A percentile compares a stretch with the other conserved stretches of the same genome.
phyloP scores from a whole-genome alignment of 169 alveolate genomes.

The Cystoisospora suis region DNA sequence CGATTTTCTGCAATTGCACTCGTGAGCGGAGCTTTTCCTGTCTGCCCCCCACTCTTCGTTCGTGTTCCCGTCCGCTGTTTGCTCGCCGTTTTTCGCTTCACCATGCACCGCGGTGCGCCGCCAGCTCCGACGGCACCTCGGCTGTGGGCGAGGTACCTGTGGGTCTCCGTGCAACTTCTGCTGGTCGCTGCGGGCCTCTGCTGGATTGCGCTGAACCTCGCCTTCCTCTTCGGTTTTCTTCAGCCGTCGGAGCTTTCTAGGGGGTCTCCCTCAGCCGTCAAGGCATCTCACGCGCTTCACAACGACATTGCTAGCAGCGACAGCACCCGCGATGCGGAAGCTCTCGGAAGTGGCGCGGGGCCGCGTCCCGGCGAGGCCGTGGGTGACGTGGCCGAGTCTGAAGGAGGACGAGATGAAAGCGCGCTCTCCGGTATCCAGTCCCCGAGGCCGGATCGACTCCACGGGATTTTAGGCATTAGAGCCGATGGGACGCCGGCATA shows the following conservation, averaged over 20 bases:
- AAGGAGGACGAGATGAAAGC: too few species aligned
- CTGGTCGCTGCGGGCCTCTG: not conserved
- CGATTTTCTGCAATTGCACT: not conserved
- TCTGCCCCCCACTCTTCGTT: too few species aligned
- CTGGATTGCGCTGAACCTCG: slow-evolving; percentile 5
- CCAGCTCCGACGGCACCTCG: not conserved
- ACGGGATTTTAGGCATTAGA: slow-evolving; percentile 54
- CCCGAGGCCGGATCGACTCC: slow-evolving; percentile 22
- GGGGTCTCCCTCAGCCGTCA: too few species aligned
- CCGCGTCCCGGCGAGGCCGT: too few species aligned
- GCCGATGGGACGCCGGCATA: slow-evolving; percentile 56
- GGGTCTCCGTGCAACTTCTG: not conserved
- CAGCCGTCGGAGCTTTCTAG: not conserved
- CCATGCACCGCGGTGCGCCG: not conserved
- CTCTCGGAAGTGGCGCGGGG: too few species aligned
- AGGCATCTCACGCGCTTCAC: too few species aligned
- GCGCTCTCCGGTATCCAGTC: not conserved
- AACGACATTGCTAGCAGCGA: not conserved
- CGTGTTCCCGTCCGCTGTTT: not conserved
- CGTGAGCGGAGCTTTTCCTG: too few species aligned
- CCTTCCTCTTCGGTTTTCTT: not conserved
- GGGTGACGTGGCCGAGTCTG: too few species aligned
- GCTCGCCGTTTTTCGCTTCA: not conserved
- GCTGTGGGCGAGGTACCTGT: not conserved
- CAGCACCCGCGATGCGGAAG: not conserved